Base-by-base conservation (phyloP, 345 rosid species). In the Fremontodendron californicum region DNA sequence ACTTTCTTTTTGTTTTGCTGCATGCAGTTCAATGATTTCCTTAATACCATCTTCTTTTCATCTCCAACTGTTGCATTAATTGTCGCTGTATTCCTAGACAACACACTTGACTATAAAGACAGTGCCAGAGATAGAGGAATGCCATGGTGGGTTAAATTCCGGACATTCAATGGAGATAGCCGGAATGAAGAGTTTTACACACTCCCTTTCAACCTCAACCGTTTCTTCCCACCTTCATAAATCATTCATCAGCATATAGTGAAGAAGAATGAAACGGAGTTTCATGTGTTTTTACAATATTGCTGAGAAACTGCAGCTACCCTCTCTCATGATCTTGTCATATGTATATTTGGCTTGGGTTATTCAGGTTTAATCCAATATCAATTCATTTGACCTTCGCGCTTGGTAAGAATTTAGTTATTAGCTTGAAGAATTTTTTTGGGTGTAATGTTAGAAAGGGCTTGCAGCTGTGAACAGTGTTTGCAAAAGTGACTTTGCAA, bases 141-240 rank as follows among this genome's bases (percentile, higher is more conserved):
- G 94, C 95, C 93, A 25, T 96, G 99, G 98, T 96, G 99, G 98
- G 94, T 82, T 42, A 94, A 89, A 76, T 92, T 96, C 84, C 82
- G 95, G 75, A 85, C 98, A 37, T 96, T 96, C 64, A 90, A 94
- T 81, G 97, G 97, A 77, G 99, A 92, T 85, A 84, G 90, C 79
- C 82, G 98, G 62, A 96, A 92, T 66, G 97, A 93, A 51, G 99
- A 96, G 78, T 96, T 96, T 83, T 96, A 96, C 84, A 89, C 97
- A 5, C 99, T 96, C 70, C 99, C 97, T 6, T 96, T 96, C 85
- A 96, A 94, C 83, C 92, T 96, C 15, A 89, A 94, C 88, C 96
- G 98, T 35, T 94, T 90, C 90, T 96, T 94, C 87, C 99, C 98
- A 37, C 98, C 99, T 23, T 92, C 98, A 6, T 61, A 61, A 61